Percentiles rank a stretch among this genome's conserved stretches.
Conservation (phyloP, 2,329 filamentous ascomycete species). For the Calonectria pseudoturangicola region DNA sequence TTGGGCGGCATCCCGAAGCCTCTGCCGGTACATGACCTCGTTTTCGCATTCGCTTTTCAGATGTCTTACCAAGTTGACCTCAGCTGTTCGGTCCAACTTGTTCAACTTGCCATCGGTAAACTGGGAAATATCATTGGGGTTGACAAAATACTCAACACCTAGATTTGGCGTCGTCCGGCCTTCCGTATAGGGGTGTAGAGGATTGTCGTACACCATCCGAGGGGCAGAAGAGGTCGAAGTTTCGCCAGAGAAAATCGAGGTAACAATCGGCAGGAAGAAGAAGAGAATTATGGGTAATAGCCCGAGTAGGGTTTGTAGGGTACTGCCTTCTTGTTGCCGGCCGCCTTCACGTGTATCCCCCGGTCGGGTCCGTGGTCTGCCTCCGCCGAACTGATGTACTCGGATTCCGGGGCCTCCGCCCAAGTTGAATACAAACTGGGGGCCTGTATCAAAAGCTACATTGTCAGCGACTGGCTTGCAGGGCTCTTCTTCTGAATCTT, state of each 20-base stretch:
- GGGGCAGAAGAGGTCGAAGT: conserved; percentile 72
- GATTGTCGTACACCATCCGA: conserved; percentile 83
- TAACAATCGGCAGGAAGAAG: conserved; percentile 89
- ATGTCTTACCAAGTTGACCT: conserved; percentile 81
- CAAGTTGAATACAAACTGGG: conserved; percentile 96
- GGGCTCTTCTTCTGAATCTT: conserved; percentile 42
- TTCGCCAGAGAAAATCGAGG: conserved; percentile 82
- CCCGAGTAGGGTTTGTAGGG: conserved; percentile 78
- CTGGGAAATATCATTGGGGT: conserved; percentile 84
- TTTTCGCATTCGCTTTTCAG: conserved; percentile 83
- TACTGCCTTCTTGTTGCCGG: conserved; percentile 68
- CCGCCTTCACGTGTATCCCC: conserved; percentile 74
- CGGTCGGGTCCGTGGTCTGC: conserved; percentile 84
- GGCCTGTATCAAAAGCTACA: conserved; percentile 82
- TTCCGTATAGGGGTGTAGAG: conserved; percentile 82
- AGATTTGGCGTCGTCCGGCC: conserved; percentile 82
- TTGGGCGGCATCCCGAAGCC: conserved; percentile 84
- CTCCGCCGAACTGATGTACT: conserved; percentile 96
- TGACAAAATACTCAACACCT: conserved; percentile 88
- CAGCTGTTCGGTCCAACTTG: conserved; percentile 85
- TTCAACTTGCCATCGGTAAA: conserved; percentile 81
- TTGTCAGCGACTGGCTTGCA: conserved; percentile 48
- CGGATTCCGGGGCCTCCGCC: conserved; percentile 92
- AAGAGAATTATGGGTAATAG: conserved; percentile 92
- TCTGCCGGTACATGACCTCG: conserved; percentile 79